A percentile compares a stretch with the other conserved stretches of the same genome.
These are phyloP conservation scores for Hypoxylon cercidicola DNA, from an alignment of 495 filamentous ascomycete genomes.

Conservation along the genomic window DNA sequence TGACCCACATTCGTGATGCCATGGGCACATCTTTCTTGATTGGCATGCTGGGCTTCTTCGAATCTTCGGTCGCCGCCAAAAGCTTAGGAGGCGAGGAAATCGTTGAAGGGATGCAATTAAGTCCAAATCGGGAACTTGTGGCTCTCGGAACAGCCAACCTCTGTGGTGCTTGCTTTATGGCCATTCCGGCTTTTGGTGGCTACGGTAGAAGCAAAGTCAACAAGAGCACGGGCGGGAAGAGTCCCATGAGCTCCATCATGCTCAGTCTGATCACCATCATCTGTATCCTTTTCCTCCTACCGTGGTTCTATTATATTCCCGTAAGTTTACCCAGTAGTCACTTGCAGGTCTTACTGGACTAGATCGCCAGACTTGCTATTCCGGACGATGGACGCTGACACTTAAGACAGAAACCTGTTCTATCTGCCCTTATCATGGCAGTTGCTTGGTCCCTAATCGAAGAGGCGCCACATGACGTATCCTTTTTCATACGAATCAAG, in stretches of 20 bases:
- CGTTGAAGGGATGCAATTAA: conserved; percentile 79
- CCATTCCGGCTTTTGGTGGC: conserved; percentile 92
- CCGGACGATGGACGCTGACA: conserved; percentile 39
- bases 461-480: conserved; percentile 90
- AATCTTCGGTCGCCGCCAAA: conserved; percentile 97
- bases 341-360: not conserved
- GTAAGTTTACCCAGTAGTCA: conserved; percentile 60
- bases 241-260: conserved; percentile 90
- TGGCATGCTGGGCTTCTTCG: conserved; percentile 95
- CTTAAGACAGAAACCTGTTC: conserved; percentile 80
- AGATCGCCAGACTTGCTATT: not conserved
- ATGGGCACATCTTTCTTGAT: conserved; percentile 95
- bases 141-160: conserved; percentile 92
- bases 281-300: conserved; percentile 81
- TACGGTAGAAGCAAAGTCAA: conserved; percentile 98
- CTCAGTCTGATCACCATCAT: conserved; percentile 83
- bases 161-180: conserved; percentile 88
- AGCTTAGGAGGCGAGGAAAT: conserved; percentile 75
- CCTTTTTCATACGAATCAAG: conserved; percentile 86
- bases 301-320: conserved; percentile 94
- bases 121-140: conserved; percentile 93
- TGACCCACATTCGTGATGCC: conserved; percentile 84
- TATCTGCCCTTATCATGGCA: conserved; percentile 93
- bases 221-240: conserved; percentile 86
- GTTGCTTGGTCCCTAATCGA: conserved; percentile 95